Conservation (phyloP, 805 yeast genomes). For the Wickerhamiella allomyrinae region DNA sequence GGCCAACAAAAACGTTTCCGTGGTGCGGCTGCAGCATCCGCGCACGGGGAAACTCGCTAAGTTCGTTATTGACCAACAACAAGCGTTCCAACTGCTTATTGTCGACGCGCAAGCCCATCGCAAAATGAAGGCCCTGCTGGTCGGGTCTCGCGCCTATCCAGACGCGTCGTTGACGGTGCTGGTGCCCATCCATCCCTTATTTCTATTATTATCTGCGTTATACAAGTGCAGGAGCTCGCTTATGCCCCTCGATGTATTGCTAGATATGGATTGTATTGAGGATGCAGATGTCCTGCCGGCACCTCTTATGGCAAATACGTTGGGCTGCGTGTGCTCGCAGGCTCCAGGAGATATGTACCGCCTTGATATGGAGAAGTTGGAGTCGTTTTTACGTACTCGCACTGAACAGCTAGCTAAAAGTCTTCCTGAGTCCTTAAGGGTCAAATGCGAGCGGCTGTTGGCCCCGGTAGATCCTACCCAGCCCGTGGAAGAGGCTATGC, state of each 20-base stretch:
- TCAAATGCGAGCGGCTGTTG: constrained; percentile 8
- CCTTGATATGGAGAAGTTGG: constrained; percentile 10
- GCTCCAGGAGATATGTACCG: constrained; percentile 8
- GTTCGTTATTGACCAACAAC: constrained; percentile 9
- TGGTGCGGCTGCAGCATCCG: constrained; percentile 16
- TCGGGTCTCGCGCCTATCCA: constrained; percentile 6
- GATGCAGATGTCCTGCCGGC: constrained; percentile 11
- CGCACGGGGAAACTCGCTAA: constrained; percentile 12
- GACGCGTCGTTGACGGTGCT: constrained; percentile 15
- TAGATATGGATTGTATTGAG: constrained; percentile 13
- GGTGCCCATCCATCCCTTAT: constrained; percentile 19
- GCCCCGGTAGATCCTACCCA: constrained; percentile 12
- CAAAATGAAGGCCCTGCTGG: constrained; percentile 5
- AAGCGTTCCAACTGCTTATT: constrained; percentile 15
- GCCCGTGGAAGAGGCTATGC: constrained; percentile 12
- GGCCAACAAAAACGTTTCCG: constrained; percentile 4
- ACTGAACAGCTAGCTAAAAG: constrained; percentile 8
- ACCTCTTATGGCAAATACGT: constrained; percentile 4
- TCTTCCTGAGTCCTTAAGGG: constrained; percentile 12
- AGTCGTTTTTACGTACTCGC: constrained; percentile 12
- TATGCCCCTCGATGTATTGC: constrained; percentile 19
- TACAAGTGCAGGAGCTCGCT: constrained; percentile 8
- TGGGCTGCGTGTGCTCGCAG: constrained; percentile 8
- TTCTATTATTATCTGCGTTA: constrained; percentile 17
- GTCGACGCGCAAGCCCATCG: constrained; percentile 11